Percentiles rank a stretch among this genome's conserved stretches.
Conservation (phyloP, 129 eudicot species). For the Saussurea involucrata region DNA sequence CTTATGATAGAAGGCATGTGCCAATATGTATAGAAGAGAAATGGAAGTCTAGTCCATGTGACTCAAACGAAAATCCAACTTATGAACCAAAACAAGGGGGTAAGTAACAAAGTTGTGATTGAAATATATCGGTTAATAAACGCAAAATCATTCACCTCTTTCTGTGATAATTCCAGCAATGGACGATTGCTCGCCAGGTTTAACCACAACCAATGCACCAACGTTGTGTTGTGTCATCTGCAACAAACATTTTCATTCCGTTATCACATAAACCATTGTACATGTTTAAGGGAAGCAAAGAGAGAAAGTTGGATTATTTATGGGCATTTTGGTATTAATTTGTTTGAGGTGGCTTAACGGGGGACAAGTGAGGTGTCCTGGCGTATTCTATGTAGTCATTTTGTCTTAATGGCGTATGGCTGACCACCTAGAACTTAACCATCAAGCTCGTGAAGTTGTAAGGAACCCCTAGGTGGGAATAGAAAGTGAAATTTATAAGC, state of each 20-base stretch:
- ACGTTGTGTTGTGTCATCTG: slow-evolving; percentile 99
- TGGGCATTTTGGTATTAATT: neutral
- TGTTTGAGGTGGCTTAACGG: neutral
- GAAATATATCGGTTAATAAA: neutral
- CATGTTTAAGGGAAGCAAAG: neutral
- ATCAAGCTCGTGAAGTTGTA: neutral
- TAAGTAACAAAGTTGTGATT: neutral
- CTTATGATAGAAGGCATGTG: neutral
- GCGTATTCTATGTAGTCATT: neutral
- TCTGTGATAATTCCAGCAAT: slow-evolving; percentile 98
- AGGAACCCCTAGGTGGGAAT: no score
- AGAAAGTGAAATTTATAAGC: no score
- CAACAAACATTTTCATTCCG: slow-evolving; percentile 14
- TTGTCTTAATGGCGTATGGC: neutral
- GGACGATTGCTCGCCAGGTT: slow-evolving; percentile 82
- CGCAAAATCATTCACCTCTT: slow-evolving; percentile 55
- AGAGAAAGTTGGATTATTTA: neutral
- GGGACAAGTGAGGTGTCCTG: neutral
- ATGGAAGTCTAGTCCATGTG: neutral
- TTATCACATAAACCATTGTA: slow-evolving; percentile 11
- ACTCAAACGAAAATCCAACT: neutral
- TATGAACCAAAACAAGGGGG: neutral
- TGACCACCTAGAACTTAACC: neutral
- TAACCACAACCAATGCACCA: slow-evolving; percentile 97
- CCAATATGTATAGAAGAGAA: neutral